These are phyloP conservation scores for Phytophthora europaea DNA, from an alignment of 352 stramenopile species.

Conservation along the genomic window DNA sequence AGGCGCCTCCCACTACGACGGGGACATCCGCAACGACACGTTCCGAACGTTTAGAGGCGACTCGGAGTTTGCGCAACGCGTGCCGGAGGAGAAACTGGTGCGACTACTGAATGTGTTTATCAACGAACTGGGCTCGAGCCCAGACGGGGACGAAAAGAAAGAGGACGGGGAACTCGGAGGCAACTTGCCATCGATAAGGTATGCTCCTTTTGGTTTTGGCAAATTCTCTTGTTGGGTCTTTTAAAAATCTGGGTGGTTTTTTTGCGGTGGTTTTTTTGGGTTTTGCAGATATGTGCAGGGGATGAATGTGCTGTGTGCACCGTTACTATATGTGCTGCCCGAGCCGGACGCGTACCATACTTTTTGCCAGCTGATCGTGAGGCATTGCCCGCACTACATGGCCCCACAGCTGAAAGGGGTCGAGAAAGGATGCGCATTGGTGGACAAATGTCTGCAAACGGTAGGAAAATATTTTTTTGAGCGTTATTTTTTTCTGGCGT, in stretches of 20 bases:
- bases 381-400: conserved; percentile 93
- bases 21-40: conserved; percentile 93
- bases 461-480: conserved; percentile 32
- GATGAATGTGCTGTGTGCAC: conserved; percentile 93
- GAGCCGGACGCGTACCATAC: conserved; percentile 92
- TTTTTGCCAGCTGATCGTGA: conserved; percentile 90
- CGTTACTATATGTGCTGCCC: conserved; percentile 93
- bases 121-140: conserved; percentile 73
- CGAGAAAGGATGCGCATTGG: conserved; percentile 81
- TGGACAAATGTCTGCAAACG: conserved; percentile 85
- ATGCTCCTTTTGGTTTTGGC: neutral
- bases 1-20: conserved; percentile 85
- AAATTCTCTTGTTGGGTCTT: neutral
- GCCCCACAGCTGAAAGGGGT: conserved; percentile 88
- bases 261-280: neutral
- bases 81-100: conserved; percentile 93
- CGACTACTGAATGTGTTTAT: conserved; percentile 94
- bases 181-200: conserved; percentile 62
- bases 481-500: conserved; percentile 2
- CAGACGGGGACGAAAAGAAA: conserved; percentile 21
- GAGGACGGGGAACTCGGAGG: conserved; percentile 35
- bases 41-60: conserved; percentile 93
- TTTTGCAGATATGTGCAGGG: conserved; percentile 90
- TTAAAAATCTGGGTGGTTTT: conserved; percentile 4
- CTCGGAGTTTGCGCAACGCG: conserved; percentile 86